A percentile compares a stretch with the other conserved stretches of the same genome.
phyloP scores from a whole-genome alignment of 176 grass and related monocot species.

The Oryza australiensis region DNA sequence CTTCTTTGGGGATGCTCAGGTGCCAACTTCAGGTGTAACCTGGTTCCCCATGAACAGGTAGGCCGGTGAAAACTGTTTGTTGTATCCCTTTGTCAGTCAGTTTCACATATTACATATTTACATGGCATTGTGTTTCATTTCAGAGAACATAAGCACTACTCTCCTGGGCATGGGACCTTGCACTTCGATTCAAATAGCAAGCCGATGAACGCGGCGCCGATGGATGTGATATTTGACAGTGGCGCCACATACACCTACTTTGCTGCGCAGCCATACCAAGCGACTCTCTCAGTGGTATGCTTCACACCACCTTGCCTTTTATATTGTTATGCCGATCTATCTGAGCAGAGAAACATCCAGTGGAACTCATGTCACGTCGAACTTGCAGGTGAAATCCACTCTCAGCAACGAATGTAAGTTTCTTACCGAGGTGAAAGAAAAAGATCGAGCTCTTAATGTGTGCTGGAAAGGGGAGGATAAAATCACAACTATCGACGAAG shows the following conservation, averaged over 20 bases:
- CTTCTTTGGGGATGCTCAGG: constrained; percentile 44
- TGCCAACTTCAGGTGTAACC: constrained; percentile 15
- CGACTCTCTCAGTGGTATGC: constrained; percentile 66
- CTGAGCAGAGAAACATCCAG: background rate
- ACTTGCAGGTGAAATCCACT: constrained; percentile 64
- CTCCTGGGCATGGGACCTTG: constrained; percentile 64
- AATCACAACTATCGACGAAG: constrained; percentile 71
- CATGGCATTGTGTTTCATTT: background rate
- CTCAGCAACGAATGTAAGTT: constrained; percentile 30
- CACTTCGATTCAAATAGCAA: constrained; percentile 38
- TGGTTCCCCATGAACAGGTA: constrained; percentile 50
- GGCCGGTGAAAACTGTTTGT: background rate
- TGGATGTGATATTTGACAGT: constrained; percentile 81
- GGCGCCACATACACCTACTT: constrained; percentile 95
- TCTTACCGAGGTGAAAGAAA: background rate
- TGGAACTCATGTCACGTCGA: background rate
- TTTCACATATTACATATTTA: background rate
- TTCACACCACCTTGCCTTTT: background rate
- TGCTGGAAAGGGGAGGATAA: constrained; percentile 85
- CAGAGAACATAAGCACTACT: constrained; percentile 42
- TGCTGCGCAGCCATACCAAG: constrained; percentile 64
- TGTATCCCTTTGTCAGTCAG: background rate
- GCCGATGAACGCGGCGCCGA: constrained; percentile 45
- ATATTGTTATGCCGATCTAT: background rate
- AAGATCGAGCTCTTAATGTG: background rate